Evolutionary conservation across 2,329 filamentous ascomycete species (phyloP), one percentile per base, ranked within the genome.

Genomic region (Exophiala mesophila): DNA sequence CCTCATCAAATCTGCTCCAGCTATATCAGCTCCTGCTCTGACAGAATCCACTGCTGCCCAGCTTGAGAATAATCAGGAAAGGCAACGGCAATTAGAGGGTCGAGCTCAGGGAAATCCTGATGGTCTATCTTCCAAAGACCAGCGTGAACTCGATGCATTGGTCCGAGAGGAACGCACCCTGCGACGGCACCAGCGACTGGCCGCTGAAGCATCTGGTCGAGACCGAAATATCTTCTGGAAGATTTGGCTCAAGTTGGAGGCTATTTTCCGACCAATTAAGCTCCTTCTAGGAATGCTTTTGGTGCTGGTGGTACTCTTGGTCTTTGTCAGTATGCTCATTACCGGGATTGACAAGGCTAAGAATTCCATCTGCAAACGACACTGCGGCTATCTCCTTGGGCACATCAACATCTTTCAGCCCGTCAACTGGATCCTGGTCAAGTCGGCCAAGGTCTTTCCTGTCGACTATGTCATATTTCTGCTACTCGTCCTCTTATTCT

Each of bases 281-380:
- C 78, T 97, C 30, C 64, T 97, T 10, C 84, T 87, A 2, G 92
- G 92, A 10, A 71, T 96, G 36, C 55, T 94, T 0, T 69, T 97
- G 2, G 73, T 96, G 21, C 53, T 88, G 2, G 62, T 95, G 16
- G 75, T 86, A 1, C 65, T 95, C 10, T 54, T 94, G 30, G 76
- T 94, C 54, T 94, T 88, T 76, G 76, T 83, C 6, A 94, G 87
- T 9, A 97, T 98, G 88, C 76, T 97, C 55, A 85, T 97, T 60
- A 97, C 90, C 0, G 85, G 82, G 54, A 88, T 97, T 58, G 92
- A 98, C 76, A 97, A 97, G 70, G 87, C 88, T 24, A 89, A 85
- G 64, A 96, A 97, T 69, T 96, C 89, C 3, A 71, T 94, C 50
- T 98, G 92, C 76, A 90, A 92, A 63, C 72, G 81, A 45, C 82